phyloP scores from a whole-genome alignment of 2,329 filamentous ascomycete genomes.

The Elsinoe batatas region DNA sequence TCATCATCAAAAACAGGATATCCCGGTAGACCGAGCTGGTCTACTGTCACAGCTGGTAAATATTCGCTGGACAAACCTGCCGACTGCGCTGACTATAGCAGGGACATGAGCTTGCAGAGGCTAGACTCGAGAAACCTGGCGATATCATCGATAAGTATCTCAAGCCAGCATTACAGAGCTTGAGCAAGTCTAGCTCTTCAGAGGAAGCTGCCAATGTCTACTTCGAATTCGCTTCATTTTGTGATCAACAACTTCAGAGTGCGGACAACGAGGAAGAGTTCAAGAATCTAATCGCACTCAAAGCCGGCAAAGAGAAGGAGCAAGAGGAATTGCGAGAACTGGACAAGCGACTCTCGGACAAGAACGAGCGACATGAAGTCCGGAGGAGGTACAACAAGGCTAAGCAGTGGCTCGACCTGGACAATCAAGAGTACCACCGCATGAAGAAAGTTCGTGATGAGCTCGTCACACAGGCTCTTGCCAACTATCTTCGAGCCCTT shows the following conservation, averaged over 20 bases:
- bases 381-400: slow-evolving; percentile 51
- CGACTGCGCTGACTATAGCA: slow-evolving; percentile 21
- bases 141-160: slow-evolving; percentile 81
- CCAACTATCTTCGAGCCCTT: slow-evolving; percentile 85
- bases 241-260: slow-evolving; percentile 86
- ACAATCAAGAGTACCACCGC: slow-evolving; percentile 75
- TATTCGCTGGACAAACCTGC: background rate
- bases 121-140: slow-evolving; percentile 81
- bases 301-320: slow-evolving; percentile 71
- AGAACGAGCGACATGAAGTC: slow-evolving; percentile 31
- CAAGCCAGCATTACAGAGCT: slow-evolving; percentile 69
- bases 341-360: slow-evolving; percentile 28
- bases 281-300: slow-evolving; percentile 66
- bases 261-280: slow-evolving; percentile 77
- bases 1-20: slow-evolving; percentile 56
- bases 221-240: slow-evolving; percentile 91
- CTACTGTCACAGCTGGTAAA: slow-evolving; percentile 69
- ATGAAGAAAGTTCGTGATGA: slow-evolving; percentile 66
- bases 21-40: slow-evolving; percentile 64
- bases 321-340: slow-evolving; percentile 58
- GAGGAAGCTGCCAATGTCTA: slow-evolving; percentile 78
- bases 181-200: slow-evolving; percentile 58
- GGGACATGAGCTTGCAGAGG: slow-evolving; percentile 81
- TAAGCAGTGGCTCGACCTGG: slow-evolving; percentile 82
- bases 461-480: slow-evolving; percentile 78